A percentile compares a stretch with the other conserved stretches of the same genome.
Evolutionary conservation across 108 stramenopile genomes (phyloP).

Genomic region (Aurantiochytrium sp.): DNA sequence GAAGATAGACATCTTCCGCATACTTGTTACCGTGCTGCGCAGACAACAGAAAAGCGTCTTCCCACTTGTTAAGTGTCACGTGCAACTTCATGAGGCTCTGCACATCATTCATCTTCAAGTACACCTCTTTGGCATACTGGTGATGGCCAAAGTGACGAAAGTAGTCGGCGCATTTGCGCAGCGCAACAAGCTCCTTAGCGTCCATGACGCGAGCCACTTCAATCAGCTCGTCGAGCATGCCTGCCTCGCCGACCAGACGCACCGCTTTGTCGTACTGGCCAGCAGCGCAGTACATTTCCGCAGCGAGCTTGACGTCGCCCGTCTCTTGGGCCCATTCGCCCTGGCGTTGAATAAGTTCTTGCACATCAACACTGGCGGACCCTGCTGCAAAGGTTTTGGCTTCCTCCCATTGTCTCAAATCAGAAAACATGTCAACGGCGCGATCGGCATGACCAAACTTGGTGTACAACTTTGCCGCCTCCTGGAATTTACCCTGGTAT

Average conservation of each 20-base stretch:
- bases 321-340: slow-evolving; percentile 50
- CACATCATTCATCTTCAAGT: slow-evolving; percentile 47
- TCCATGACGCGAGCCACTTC: slow-evolving; percentile 32
- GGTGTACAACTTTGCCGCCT: slow-evolving; percentile 49
- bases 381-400: slow-evolving; percentile 44
- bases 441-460: slow-evolving; percentile 26
- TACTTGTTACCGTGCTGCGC: slow-evolving; percentile 44
- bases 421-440: slow-evolving; percentile 54
- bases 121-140: slow-evolving; percentile 41
- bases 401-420: slow-evolving; percentile 54
- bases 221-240: slow-evolving; percentile 30
- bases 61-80: slow-evolving; percentile 41
- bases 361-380: slow-evolving; percentile 31
- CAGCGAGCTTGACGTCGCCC: slow-evolving; percentile 41
- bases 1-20: slow-evolving; percentile 28
- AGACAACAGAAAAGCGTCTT: slow-evolving; percentile 44
- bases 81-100: slow-evolving; percentile 24
- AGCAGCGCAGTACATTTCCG: slow-evolving; percentile 37
- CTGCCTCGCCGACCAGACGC: slow-evolving; percentile 36
- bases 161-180: slow-evolving; percentile 35
- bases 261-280: slow-evolving; percentile 32
- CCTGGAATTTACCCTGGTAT: slow-evolving; percentile 42
- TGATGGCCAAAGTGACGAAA: slow-evolving; percentile 29
- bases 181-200: slow-evolving; percentile 26
- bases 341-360: slow-evolving; percentile 40